Evolutionary conservation across 2,329 filamentous ascomycete genomes (phyloP).

Genomic region (Fusarium poae): DNA sequence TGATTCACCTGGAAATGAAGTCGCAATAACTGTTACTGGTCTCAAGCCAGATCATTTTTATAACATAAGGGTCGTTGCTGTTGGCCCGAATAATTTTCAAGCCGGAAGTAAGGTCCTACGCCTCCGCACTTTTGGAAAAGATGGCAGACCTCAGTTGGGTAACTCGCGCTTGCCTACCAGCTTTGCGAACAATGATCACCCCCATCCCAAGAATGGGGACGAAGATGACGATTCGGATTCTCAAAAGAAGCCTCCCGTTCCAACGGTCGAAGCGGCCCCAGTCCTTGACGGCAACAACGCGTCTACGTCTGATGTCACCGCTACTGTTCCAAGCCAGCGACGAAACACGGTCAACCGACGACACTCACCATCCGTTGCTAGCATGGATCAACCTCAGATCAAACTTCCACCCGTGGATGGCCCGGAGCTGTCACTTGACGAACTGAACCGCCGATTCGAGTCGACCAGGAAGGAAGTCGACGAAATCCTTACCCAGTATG

Average conservation of each 20-base stretch:
- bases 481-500: slow-evolving; percentile 77
- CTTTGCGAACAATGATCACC: slow-evolving; percentile 66
- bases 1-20: slow-evolving; percentile 71
- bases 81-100: slow-evolving; percentile 92
- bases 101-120: slow-evolving; percentile 88
- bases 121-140: slow-evolving; percentile 78
- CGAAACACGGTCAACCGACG: slow-evolving; percentile 76
- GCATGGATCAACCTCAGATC: slow-evolving; percentile 63
- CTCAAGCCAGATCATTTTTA: slow-evolving; percentile 90
- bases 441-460: slow-evolving; percentile 86
- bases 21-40: slow-evolving; percentile 87
- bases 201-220: slow-evolving; percentile 56
- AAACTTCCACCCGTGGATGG: slow-evolving; percentile 64
- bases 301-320: slow-evolving; percentile 72
- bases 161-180: slow-evolving; percentile 69
- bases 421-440: slow-evolving; percentile 76
- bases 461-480: slow-evolving; percentile 85
- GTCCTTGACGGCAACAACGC: slow-evolving; percentile 71
- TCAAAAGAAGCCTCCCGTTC: slow-evolving; percentile 62
- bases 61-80: slow-evolving; percentile 91
- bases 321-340: slow-evolving; percentile 59
- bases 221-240: slow-evolving; percentile 62
- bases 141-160: slow-evolving; percentile 72
- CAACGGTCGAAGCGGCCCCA: slow-evolving; percentile 71
- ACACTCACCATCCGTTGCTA: slow-evolving; percentile 77